Evolutionary conservation across 108 stramenopile species (phyloP), one percentile per base, ranked within the genome.

Genomic region (Pinguiococcus pyrenoidosus): DNA sequence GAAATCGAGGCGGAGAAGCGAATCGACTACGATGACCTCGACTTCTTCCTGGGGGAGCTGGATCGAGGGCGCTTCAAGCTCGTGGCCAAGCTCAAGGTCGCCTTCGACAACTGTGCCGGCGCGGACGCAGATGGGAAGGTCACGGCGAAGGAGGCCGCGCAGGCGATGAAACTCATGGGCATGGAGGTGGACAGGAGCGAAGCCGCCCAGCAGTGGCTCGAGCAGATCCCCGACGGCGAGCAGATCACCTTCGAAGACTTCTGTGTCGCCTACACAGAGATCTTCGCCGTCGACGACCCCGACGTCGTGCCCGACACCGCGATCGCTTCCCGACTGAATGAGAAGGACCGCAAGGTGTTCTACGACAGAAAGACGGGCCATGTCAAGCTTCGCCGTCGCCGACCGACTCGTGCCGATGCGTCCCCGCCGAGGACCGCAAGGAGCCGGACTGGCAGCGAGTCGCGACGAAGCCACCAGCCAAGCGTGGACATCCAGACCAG

Each of bases 241-340:
- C 12, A 2, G 9, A 55, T 59, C 41, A 10, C 29, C 2, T 62
- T 62, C 48, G 38, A 43, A 10, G 61, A 62, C 37, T 62, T 62
- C n/a, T 22, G 37, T 16, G 23, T 7, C 38, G 51, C 38, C 25
- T 62, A 62, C 56, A 50, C 56, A 5, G 55, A 47, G 20, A 37
- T 51, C 18, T 62, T 59, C 27, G 36, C 39, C n/a, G 48, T 38
- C 35, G 61, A 49, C 13, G 61, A 62, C 37, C 61, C 61, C 9
- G 54, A 62, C 49, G 28, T 62, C 0, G 30, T 32, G 25, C 28
- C 49, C 13, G 48, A 37, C 7, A 27, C 45, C 24, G 7, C 1
- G 20, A 35, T 12, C 34, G 34, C 12, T 35, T 12, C 10, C 34
- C 10, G 34, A 35, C 12, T 10, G 34, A 12, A 12, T 35, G 34